These are phyloP conservation scores for Candida germanica DNA, from an alignment of 805 yeast species.

Conservation along the genomic window DNA sequence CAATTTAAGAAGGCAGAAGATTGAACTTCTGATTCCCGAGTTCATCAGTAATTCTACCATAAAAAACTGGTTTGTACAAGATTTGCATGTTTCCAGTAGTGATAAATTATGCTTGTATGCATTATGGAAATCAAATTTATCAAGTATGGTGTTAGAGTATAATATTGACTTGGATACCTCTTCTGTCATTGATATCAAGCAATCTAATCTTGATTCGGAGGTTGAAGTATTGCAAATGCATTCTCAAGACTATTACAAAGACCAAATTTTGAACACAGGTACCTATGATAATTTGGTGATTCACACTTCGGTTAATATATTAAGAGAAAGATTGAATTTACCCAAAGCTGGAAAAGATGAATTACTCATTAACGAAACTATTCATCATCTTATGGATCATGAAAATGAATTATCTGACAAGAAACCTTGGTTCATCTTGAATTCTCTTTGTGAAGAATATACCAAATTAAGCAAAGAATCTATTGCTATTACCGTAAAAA, in stretches of 20 bases:
- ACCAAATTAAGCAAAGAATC: conserved; percentile 59
- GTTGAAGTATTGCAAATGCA: conserved; percentile 24
- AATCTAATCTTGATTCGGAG: conserved; percentile 7
- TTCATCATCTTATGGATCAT: conserved; percentile 16
- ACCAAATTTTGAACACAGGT: conserved; percentile 48
- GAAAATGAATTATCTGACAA: neutral
- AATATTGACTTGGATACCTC: conserved; percentile 8
- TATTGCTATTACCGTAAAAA: conserved; percentile 40
- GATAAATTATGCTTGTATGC: conserved; percentile 16
- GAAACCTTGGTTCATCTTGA: conserved; percentile 63
- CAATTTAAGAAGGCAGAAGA: conserved; percentile 1
- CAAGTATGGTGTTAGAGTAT: conserved; percentile 41
- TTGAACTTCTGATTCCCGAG: conserved; percentile 10
- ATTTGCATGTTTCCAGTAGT: conserved; percentile 17
- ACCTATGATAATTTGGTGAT: conserved; percentile 48
- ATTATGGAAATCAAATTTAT: conserved; percentile 65
- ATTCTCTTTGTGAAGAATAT: conserved; percentile 69
- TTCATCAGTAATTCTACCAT: conserved; percentile 9
- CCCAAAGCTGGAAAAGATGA: conserved; percentile 2
- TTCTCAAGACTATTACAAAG: conserved; percentile 37
- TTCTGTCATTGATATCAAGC: neutral
- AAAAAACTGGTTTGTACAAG: conserved; percentile 49
- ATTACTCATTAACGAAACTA: conserved; percentile 23
- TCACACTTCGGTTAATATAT: conserved; percentile 50
- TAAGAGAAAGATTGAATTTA: conserved; percentile 35